Evolutionary conservation across 1,139 yeast species (phyloP).

Genomic region (Sugiyamaella novakii): DNA sequence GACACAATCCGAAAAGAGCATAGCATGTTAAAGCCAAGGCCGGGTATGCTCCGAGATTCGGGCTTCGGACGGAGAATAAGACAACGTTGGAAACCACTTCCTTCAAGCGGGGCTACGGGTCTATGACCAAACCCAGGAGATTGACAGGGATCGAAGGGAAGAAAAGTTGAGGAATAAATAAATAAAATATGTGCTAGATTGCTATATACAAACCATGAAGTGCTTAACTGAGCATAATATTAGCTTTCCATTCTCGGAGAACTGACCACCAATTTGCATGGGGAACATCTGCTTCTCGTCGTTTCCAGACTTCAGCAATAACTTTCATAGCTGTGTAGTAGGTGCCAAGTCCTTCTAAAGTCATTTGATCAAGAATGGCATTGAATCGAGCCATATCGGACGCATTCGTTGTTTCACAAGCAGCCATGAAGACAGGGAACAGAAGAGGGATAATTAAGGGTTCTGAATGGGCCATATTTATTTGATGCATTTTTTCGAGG

Average conservation of each 20-base stretch:
- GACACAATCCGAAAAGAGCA: no score
- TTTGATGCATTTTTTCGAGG: slow-evolving; percentile 60
- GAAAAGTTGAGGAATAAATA: not conserved
- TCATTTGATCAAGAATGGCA: slow-evolving; percentile 79
- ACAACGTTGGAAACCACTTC: no score
- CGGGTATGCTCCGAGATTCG: no score
- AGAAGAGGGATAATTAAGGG: slow-evolving; percentile 73
- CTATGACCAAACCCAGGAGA: no score
- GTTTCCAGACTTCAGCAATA: slow-evolving; percentile 84
- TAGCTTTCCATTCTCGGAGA: slow-evolving; percentile 81
- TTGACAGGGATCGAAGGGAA: not conserved
- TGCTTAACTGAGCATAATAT: slow-evolving; percentile 71
- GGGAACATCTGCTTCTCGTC: slow-evolving; percentile 60
- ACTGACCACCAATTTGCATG: slow-evolving; percentile 79
- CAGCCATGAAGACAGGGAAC: slow-evolving; percentile 91
- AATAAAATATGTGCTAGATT: not conserved
- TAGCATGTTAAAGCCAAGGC: no score
- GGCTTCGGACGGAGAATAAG: no score
- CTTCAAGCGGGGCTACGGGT: no score
- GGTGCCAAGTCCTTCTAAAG: slow-evolving; percentile 74
- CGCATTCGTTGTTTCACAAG: slow-evolving; percentile 66
- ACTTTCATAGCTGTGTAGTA: slow-evolving; percentile 86
- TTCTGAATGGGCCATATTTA: slow-evolving; percentile 52
- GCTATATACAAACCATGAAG: not conserved
- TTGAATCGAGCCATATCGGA: slow-evolving; percentile 67